A percentile compares a stretch with the other conserved stretches of the same genome.
Evolutionary conservation across 169 alveolate genomes (phyloP).

Genomic region (Cryptosporidium bovis): DNA sequence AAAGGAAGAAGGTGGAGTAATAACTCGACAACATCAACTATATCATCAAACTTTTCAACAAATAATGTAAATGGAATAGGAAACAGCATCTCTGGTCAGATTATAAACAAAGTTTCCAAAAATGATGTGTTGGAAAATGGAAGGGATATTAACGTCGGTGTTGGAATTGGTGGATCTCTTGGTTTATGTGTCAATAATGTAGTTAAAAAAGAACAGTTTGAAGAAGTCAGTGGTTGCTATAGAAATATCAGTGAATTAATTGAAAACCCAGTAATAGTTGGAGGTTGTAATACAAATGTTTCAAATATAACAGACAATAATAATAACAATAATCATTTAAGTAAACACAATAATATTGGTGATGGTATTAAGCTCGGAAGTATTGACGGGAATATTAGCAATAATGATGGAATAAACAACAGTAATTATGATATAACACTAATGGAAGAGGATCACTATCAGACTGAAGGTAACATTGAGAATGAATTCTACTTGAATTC

Average conservation of each 20-base stretch:
- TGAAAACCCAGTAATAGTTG: neutral
- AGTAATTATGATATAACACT: conserved; percentile 3
- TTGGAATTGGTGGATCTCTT: neutral
- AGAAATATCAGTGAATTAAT: neutral
- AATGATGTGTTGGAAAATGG: neutral
- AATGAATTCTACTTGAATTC: conserved; percentile 35
- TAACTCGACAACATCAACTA: conserved; percentile 63
- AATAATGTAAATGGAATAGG: neutral
- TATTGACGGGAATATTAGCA: neutral
- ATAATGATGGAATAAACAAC: neutral
- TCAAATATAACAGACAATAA: neutral
- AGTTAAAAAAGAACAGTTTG: too few relatives aligned
- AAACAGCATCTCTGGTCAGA: neutral
- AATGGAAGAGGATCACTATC: conserved; percentile 41
- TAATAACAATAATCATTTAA: neutral
- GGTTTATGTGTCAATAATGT: neutral
- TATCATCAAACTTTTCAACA: conserved; percentile 34
- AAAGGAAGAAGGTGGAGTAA: conserved; percentile 75
- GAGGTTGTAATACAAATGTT: neutral
- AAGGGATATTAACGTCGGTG: neutral
- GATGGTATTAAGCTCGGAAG: neutral
- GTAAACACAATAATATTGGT: neutral
- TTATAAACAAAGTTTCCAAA: too few relatives aligned
- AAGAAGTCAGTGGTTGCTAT: neutral
- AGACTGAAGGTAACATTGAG: conserved; percentile 4